phyloP scores from a whole-genome alignment of 371 early-diverging fungal genomes.

The Gilbertella persicaria region DNA sequence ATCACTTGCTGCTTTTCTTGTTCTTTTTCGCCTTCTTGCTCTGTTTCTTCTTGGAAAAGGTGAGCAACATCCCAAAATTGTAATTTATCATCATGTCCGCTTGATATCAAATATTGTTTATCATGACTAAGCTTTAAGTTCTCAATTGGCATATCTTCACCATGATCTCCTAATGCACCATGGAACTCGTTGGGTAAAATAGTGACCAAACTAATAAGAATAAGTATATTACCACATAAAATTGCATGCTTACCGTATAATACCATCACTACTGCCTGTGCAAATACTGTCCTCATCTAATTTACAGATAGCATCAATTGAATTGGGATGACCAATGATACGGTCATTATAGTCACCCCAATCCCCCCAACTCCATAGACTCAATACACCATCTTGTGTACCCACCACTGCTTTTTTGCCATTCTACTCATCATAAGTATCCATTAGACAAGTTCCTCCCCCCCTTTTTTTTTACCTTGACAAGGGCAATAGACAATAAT shows the following conservation, averaged over 20 bases:
- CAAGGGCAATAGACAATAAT: slow-evolving; percentile 72
- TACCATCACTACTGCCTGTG: slow-evolving; percentile 89
- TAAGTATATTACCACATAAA: background rate
- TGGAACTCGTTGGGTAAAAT: slow-evolving; percentile 87
- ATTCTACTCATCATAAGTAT: slow-evolving; percentile 35
- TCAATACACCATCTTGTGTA: slow-evolving; percentile 80
- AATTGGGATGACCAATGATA: slow-evolving; percentile 81
- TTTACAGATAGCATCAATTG: slow-evolving; percentile 79
- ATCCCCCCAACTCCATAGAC: slow-evolving; percentile 72
- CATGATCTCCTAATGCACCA: slow-evolving; percentile 87
- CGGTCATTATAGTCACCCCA: slow-evolving; percentile 88
- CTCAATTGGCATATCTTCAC: slow-evolving; percentile 84
- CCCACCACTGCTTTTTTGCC: slow-evolving; percentile 82
- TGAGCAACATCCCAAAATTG: slow-evolving; percentile 82
- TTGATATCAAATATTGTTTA: slow-evolving; percentile 69
- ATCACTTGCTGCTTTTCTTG: slow-evolving; percentile 31
- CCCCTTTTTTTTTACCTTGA: slow-evolving; percentile 48
- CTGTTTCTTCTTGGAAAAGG: slow-evolving; percentile 44
- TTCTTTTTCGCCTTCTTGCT: slow-evolving; percentile 26
- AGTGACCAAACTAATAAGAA: slow-evolving; percentile 57
- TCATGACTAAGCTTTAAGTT: slow-evolving; percentile 66
- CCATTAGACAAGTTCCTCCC: background rate
- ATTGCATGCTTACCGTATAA: slow-evolving; percentile 2
- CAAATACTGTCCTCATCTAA: slow-evolving; percentile 77
- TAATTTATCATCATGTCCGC: slow-evolving; percentile 83